Base-by-base conservation (phyloP, 345 rosid species). In the Populus euphratica region DNA sequence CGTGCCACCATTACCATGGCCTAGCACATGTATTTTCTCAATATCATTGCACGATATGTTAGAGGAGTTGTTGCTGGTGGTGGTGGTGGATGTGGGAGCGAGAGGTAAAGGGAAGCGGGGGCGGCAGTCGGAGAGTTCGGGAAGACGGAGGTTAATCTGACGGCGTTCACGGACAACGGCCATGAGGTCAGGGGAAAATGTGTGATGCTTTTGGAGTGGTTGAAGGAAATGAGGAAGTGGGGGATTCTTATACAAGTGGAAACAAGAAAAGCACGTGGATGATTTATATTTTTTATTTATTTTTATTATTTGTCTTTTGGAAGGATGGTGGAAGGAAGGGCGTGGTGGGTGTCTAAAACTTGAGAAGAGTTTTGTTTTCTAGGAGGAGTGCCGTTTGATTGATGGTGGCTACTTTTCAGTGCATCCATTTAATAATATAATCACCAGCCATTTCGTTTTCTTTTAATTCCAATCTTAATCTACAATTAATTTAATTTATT, bases 1-100 rank as follows among this genome's bases (percentile, higher is more conserved):
- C 0, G 84, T 87, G 5, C 98, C 98, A 0, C 98, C 94, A 78
- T 94, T 94, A 6, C 98, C 98, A 76, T 88, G 90, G 54, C 98
- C 97, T 0, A 94, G 87, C 0, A 91, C 96, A 43, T 85, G 74
- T 52, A 92, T 84, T 66, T 79, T 92, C 43, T 94, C 98, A 27
- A 92, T 86, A 79, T 94, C 97, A 6, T 82, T 8, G 44, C 70
- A 49, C 36, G 88, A 76, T 43, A 85, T 68, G 8, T 72, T 43
- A 68, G 80, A 21, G 47, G 77, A 2, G 33, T 76, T 59, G 54
- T 8, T 11, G 4, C 83, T 33, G 63, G 69, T 4, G 68, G 68
- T 25, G 62, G 44, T 16, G 29, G 78, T 6, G 8, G 78, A 25
- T 10, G 80, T 1, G 0, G 89, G 91, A 70, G 93, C 91, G 25